Evolutionary conservation across 2,329 filamentous ascomycete genomes (phyloP), one percentile per base, ranked within the genome.

Genomic region (Aurifilum marmelostoma): DNA sequence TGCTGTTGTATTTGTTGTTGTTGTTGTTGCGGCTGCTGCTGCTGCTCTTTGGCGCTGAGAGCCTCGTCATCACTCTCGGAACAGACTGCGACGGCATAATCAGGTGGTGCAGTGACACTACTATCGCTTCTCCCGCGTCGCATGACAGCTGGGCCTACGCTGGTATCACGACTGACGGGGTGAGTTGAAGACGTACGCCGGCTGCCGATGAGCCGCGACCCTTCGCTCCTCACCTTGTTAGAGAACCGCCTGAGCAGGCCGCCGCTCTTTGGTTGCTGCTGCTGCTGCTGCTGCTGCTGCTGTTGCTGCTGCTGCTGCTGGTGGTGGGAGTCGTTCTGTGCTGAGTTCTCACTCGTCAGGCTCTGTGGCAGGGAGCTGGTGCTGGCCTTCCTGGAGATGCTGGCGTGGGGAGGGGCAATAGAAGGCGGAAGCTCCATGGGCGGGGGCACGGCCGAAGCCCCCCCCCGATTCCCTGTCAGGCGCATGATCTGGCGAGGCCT

Each of bases 61-160:
- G 84, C 79, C 34, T 89, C 88, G 43, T 87, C 85, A 39, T 71
- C 69, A 39, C 69, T 71, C 72, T 91, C 88, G 27, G 86, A 87
- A 72, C 88, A 86, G 14, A 82, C 82, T 66, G 80, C 78, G 54
- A 83, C 74, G 24, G 79, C 70, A 71, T 80, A 78, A 68, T 85
- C 84, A 47, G 85, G 81, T 12, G 88, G 87, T 9, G 85, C 84
- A 8, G 91, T 91, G 73, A 88, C 92, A 79, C 92, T 96, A 82
- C 94, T 97, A 79, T 97, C 94, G 79, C 94, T 97, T 73, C 94
- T 89, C 32, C 76, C 72, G 69, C 93, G 87, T 71, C 95, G 89
- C 79, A 97, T 88, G 65, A 97, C 92, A 67, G 94, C 91, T 1
- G 96, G 96, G 0, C 96, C 96, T 34, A 94, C 91, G 77, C 94